A percentile compares a stretch with the other conserved stretches of the same genome.
Evolutionary conservation across 1,284 basidiomycete species (phyloP).

Genomic region (Heterobasidion parviporum): DNA sequence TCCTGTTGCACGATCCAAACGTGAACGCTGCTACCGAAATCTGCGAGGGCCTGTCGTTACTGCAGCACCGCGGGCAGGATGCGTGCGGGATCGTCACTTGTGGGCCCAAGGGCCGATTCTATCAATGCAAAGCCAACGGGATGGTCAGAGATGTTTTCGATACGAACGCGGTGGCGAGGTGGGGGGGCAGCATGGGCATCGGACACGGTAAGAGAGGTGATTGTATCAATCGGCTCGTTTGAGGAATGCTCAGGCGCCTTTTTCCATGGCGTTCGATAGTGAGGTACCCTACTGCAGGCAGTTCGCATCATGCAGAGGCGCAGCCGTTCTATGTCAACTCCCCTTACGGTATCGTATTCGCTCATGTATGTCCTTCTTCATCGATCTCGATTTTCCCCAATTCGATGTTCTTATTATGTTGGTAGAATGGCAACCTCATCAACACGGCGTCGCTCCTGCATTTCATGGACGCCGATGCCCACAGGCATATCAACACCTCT

Average conservation of each 20-base stretch:
- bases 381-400: slow-evolving; percentile 1
- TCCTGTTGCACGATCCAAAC: slow-evolving; percentile 72
- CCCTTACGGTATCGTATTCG: slow-evolving; percentile 97
- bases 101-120: slow-evolving; percentile 90
- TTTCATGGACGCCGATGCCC: slow-evolving; percentile 94
- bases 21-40: slow-evolving; percentile 81
- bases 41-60: slow-evolving; percentile 82
- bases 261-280: slow-evolving; percentile 38
- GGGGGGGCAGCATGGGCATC: slow-evolving; percentile 94
- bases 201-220: slow-evolving; percentile 73
- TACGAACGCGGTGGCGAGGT: slow-evolving; percentile 62
- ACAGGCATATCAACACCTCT: slow-evolving; percentile 98
- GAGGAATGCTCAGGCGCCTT: not conserved
- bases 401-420: slow-evolving; percentile 1
- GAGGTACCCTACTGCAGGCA: slow-evolving; percentile 96
- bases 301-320: slow-evolving; percentile 95
- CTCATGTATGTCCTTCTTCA: slow-evolving; percentile 62
- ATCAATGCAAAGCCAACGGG: slow-evolving; percentile 99
- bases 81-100: slow-evolving; percentile 98
- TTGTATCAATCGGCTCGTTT: not conserved
- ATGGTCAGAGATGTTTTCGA: slow-evolving; percentile 99
- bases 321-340: slow-evolving; percentile 99
- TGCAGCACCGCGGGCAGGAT: slow-evolving; percentile 96
- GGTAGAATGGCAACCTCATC: slow-evolving; percentile 96
- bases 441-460: slow-evolving; percentile 83